Conservation (phyloP, 2,329 filamentous ascomycete species). For the Orbilia javanica region DNA sequence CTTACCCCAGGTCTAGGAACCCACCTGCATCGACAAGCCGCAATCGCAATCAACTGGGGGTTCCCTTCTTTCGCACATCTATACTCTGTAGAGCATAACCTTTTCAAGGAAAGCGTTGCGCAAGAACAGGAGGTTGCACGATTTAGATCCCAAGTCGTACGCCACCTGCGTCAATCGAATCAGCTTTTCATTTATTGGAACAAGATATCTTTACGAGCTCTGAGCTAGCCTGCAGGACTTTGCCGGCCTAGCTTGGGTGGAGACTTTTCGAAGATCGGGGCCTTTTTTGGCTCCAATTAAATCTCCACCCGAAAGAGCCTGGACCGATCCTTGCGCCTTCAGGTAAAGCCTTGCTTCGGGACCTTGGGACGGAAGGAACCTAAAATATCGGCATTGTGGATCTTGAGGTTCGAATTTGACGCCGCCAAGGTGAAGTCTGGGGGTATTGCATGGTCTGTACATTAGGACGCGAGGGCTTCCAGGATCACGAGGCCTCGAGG, state of each 20-base stretch:
- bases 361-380: constrained; percentile 7
- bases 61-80: not conserved
- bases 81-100: no score
- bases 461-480: not conserved
- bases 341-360: not conserved
- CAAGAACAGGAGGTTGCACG: not conserved
- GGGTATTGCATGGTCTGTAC: no score
- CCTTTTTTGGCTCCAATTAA: not conserved
- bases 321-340: not conserved
- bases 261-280: not conserved
- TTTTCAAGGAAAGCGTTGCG: constrained; percentile 23
- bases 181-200: constrained; percentile 7
- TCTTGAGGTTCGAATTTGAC: not conserved
- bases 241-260: not conserved
- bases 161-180: constrained; percentile 42
- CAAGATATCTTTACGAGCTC: not conserved
- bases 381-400: not conserved
- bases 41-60: not conserved
- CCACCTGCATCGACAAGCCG: constrained; percentile 6
- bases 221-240: not conserved
- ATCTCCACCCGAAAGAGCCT: not conserved
- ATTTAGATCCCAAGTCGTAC: constrained; percentile 10
- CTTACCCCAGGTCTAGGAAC: not conserved
- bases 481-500: not conserved
- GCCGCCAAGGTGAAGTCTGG: constrained; percentile 10